These are phyloP conservation scores for Bacidia rubella DNA, from an alignment of 495 filamentous ascomycete genomes.

Conservation along the genomic window DNA sequence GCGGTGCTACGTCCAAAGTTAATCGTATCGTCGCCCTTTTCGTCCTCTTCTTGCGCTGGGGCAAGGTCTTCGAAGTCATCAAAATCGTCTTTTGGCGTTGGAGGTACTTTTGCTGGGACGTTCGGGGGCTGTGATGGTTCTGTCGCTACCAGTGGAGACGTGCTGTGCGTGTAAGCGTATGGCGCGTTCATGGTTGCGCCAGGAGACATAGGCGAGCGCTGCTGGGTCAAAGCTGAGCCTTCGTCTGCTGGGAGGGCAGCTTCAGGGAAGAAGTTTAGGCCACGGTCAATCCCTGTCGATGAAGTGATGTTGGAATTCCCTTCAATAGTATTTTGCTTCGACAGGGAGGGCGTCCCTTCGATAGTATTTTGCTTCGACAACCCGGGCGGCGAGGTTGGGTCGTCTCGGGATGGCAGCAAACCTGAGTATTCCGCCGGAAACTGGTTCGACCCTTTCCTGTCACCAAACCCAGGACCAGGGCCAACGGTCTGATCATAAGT, in stretches of 20 bases:
- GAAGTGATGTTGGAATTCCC: slow-evolving; percentile 2
- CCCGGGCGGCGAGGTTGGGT: slow-evolving; percentile 40
- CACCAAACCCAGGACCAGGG: slow-evolving; percentile 18
- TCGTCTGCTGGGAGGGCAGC: not conserved
- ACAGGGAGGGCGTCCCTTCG: not conserved
- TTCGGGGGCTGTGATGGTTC: slow-evolving; percentile 20
- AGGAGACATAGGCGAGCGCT: slow-evolving; percentile 16
- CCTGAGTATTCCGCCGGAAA: slow-evolving; percentile 50
- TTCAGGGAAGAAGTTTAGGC: slow-evolving; percentile 15
- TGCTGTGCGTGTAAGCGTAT: slow-evolving; percentile 13
- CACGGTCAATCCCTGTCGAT: slow-evolving; percentile 14
- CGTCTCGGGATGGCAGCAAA: slow-evolving; percentile 48
- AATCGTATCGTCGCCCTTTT: slow-evolving; percentile 38
- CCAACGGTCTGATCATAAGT: slow-evolving; percentile 41
- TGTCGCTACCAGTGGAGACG: slow-evolving; percentile 2
- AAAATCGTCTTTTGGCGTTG: slow-evolving; percentile 51
- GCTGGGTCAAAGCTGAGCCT: slow-evolving; percentile 5
- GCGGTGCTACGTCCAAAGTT: slow-evolving; percentile 31
- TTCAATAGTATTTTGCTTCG: not conserved
- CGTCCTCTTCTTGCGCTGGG: slow-evolving; percentile 83
- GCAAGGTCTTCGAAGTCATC: slow-evolving; percentile 83
- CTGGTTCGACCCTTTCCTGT: slow-evolving; percentile 26
- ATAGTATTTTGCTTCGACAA: slow-evolving; percentile 7
- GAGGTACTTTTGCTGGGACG: slow-evolving; percentile 10
- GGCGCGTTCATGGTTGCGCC: slow-evolving; percentile 16